Evolutionary conservation across 1,284 basidiomycete species (phyloP).

Genomic region (Mrakiaceae sp.): DNA sequence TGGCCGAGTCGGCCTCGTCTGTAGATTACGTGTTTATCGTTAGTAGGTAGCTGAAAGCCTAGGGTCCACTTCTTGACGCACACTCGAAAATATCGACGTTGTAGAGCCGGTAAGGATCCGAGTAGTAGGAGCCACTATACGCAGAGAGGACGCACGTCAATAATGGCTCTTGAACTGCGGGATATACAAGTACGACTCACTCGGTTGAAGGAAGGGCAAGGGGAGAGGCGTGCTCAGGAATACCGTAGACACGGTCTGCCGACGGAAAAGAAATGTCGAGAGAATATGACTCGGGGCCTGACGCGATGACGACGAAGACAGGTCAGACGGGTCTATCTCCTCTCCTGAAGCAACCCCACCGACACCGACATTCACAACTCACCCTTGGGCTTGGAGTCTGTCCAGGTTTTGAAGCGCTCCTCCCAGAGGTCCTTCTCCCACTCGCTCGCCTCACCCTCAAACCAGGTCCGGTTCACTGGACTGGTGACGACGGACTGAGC

Average conservation of each 20-base stretch:
- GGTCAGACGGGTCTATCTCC: not conserved
- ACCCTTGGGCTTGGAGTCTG: constrained; percentile 93
- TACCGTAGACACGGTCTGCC: constrained; percentile 77
- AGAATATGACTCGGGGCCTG: constrained; percentile 86
- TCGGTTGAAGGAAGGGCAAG: constrained; percentile 77
- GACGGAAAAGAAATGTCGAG: constrained; percentile 89
- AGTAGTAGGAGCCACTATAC: constrained; percentile 47
- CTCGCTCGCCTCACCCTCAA: constrained; percentile 70
- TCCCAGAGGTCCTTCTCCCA: constrained; percentile 58
- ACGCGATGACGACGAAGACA: not conserved
- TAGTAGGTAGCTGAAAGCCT: no score
- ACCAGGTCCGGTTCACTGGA: constrained; percentile 58
- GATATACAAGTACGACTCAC: constrained; percentile 34
- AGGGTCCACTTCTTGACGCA: not conserved
- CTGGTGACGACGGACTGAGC: constrained; percentile 34
- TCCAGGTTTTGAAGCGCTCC: constrained; percentile 74
- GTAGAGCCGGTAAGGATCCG: constrained; percentile 88
- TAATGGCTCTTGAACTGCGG: not conserved
- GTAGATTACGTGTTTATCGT: not conserved
- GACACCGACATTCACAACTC: constrained; percentile 15
- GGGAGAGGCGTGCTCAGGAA: constrained; percentile 90
- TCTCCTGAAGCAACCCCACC: not conserved
- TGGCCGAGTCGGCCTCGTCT: constrained; percentile 73
- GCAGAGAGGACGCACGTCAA: not conserved
- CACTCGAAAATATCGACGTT: constrained; percentile 96